phyloP scores from a whole-genome alignment of 2,329 filamentous ascomycete species.

The Cryphonectria naterciae region DNA sequence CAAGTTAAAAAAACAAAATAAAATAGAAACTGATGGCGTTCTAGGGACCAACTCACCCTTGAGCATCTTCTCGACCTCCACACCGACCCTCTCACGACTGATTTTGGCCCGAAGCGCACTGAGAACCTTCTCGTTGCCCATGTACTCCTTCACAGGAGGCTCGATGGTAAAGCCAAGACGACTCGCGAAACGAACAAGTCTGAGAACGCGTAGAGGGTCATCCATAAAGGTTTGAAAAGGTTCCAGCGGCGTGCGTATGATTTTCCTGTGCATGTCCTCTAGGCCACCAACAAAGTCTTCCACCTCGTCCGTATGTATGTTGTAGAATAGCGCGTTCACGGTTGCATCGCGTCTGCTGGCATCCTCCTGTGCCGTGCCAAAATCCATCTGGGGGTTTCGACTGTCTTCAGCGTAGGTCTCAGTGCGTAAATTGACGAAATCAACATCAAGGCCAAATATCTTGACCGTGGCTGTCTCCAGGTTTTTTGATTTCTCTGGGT shows the following conservation, averaged over 20 bases:
- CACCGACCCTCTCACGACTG: constrained; percentile 84
- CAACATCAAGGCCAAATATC: constrained; percentile 85
- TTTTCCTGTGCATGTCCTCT: constrained; percentile 69
- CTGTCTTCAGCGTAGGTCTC: constrained; percentile 90
- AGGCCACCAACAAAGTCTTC: constrained; percentile 88
- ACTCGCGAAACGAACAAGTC: constrained; percentile 88
- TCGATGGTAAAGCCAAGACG: constrained; percentile 82
- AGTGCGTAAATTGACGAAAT: constrained; percentile 91
- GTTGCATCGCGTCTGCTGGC: constrained; percentile 88
- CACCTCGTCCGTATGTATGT: constrained; percentile 75
- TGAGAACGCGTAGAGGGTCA: constrained; percentile 84
- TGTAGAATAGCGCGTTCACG: constrained; percentile 95
- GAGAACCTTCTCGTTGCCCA: constrained; percentile 80
- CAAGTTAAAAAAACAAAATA: no score
- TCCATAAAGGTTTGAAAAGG: constrained; percentile 93
- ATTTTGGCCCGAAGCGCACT: constrained; percentile 84
- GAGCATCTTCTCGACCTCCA: constrained; percentile 91
- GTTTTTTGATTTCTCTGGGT: constrained; percentile 96
- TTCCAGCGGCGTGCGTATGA: constrained; percentile 85
- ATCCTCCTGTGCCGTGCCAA: constrained; percentile 90
- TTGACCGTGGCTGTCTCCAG: constrained; percentile 88
- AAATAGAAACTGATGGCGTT: neutral
- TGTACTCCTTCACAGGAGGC: constrained; percentile 66
- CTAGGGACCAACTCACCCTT: constrained; percentile 54
- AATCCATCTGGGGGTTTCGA: constrained; percentile 89